Evolutionary conservation across 1,139 yeast species (phyloP), one percentile per base, ranked within the genome.

Genomic region (Lodderomyces margitis): DNA sequence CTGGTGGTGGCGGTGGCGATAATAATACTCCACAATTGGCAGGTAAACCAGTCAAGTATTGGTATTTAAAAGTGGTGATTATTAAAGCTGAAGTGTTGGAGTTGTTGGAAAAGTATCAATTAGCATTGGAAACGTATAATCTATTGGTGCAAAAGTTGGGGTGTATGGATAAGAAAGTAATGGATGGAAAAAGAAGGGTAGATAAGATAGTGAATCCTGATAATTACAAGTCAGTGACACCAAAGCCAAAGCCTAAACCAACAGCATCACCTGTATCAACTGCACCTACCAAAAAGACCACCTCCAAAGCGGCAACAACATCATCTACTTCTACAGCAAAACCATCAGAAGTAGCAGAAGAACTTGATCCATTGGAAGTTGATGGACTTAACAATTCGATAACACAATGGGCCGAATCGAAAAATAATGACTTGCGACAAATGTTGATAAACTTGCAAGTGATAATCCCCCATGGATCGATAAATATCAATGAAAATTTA

Each of bases 171-270:
- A 80, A 81, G 47, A 70, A 76, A 37, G 70, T 81, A 0, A 68
- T 91, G 74, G 96, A 87, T 43, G 96, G 94, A 4, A 87, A 81
- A 56, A 74, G 94, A 54, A 74, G 98, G 46, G 87, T 96, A 45
- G 78, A 76, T 46, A 75, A 76, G 23, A 78, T 82, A 1, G 63
- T 88, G 19, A 73, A 80, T 43, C 88, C 88, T 1, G 54, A 62
- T 1, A 50, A 48, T 34, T 41, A 43, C 40, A 46, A 44, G 38
- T 43, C 56, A 4, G 43, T 38, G 21, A 37, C 40, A 21, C 65
- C 8, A 15, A 44, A 36, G 30, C 51, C 60, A 1, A 45, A 39
- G 32, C 51, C 59, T 2, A 33, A 39, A 19, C 64, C 7, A n/a
- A 44, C 39, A 31, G 49, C 59, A 1, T 43, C 38, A 30, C 49